phyloP scores from a whole-genome alignment of 768 basidiomycete species.

The Mycena kentingensis region DNA sequence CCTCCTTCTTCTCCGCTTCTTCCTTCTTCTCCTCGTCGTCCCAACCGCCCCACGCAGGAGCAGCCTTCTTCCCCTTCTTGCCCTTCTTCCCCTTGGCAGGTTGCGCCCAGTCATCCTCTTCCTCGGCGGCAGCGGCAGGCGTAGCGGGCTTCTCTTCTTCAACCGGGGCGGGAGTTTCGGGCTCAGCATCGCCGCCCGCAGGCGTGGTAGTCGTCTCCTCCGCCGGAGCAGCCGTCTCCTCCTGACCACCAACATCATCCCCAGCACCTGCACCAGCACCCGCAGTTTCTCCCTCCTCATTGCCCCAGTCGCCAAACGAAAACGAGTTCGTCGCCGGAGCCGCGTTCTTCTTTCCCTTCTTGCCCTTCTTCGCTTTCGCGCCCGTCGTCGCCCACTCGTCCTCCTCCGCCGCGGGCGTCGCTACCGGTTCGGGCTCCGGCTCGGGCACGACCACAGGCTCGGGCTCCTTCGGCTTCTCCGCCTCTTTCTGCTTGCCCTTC shows the following conservation, averaged over 20 bases:
- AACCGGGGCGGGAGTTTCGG: neutral
- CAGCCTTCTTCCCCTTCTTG: no score
- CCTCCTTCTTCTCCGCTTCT: no score
- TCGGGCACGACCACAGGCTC: neutral
- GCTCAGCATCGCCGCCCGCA: neutral
- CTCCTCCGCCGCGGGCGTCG: neutral
- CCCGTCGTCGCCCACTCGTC: neutral
- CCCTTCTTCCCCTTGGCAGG: no score
- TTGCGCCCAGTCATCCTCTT: no score
- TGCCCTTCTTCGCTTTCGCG: neutral
- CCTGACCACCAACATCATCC: neutral
- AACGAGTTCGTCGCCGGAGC: neutral
- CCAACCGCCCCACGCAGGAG: no score
- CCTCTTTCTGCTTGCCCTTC: neutral
- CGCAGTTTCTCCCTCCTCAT: neutral
- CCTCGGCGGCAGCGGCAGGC: neutral
- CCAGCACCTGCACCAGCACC: neutral
- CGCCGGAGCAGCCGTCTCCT: neutral
- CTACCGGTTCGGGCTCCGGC: neutral
- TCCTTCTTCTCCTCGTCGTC: no score
- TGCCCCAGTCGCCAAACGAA: neutral
- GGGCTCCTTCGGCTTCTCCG: neutral
- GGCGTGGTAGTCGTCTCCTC: neutral
- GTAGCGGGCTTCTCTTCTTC: neutral
- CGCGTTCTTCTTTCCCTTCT: neutral